These are phyloP conservation scores for Trichoderma sp. DNA, from an alignment of 2,329 filamentous ascomycete species.

Conservation along the genomic window DNA sequence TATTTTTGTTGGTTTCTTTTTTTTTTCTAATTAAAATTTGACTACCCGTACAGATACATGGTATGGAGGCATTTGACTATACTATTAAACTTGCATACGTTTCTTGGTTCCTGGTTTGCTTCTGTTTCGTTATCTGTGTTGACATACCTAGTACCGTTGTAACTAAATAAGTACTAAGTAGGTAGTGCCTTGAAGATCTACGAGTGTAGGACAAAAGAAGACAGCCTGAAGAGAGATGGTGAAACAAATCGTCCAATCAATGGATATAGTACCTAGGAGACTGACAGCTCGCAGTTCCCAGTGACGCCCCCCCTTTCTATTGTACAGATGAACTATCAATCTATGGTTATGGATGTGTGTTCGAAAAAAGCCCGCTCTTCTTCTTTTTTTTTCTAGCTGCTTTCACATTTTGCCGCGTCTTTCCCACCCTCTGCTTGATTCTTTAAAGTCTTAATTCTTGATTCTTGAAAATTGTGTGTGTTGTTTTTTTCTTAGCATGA, in stretches of 20 bases:
- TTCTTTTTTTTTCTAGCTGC: neutral
- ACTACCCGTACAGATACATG: neutral
- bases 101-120: neutral
- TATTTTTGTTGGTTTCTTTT: neutral
- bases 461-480: neutral
- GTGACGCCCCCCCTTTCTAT: neutral
- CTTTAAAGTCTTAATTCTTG: neutral
- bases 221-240: neutral
- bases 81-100: neutral
- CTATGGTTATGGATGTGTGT: constrained; percentile 8
- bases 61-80: neutral
- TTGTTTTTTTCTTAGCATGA: constrained; percentile 15
- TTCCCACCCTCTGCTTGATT: neutral
- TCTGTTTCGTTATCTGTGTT: neutral
- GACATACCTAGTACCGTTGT: neutral
- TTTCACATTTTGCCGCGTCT: neutral
- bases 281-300: neutral
- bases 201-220: neutral
- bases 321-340: constrained; percentile 15
- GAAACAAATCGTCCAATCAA: neutral
- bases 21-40: neutral
- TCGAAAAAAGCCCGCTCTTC: neutral
- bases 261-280: neutral
- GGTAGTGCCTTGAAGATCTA: neutral
- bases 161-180: neutral